Conservation (phyloP, 371 early-diverging fungal species). For the Lichtheimia ornata region DNA sequence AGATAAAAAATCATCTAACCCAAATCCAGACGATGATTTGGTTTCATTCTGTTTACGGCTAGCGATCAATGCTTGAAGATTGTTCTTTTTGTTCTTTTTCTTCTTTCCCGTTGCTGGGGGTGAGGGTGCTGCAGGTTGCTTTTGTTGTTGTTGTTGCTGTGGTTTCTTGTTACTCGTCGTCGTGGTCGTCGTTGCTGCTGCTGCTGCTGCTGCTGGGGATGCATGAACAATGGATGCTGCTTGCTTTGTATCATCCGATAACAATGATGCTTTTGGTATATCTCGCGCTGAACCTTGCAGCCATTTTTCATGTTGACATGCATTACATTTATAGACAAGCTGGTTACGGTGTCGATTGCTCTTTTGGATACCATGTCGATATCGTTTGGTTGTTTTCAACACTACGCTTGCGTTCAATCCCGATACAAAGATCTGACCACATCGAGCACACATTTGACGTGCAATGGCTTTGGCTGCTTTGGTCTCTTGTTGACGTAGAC, state of each 20-base stretch:
- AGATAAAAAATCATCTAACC: conserved; percentile 38
- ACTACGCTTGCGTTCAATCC: conserved; percentile 28
- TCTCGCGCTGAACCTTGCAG: conserved; percentile 28
- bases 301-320: conserved; percentile 18
- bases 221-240: not conserved
- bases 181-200: conserved; percentile 8
- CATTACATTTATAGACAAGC: conserved; percentile 25
- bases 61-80: conserved; percentile 34
- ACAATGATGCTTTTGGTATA: conserved; percentile 8
- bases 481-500: conserved; percentile 28
- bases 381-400: conserved; percentile 6
- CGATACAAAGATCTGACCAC: conserved; percentile 37
- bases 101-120: conserved; percentile 4
- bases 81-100: conserved; percentile 46
- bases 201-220: not conserved
- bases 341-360: conserved; percentile 15
- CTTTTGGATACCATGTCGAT: conserved; percentile 7
- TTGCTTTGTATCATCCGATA: not conserved
- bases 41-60: conserved; percentile 27
- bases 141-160: conserved; percentile 4
- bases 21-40: conserved; percentile 8
- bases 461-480: conserved; percentile 22
- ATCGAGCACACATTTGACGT: conserved; percentile 30
- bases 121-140: not conserved
- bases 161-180: not conserved